Evolutionary conservation across 2,329 filamentous ascomycete genomes (phyloP), one percentile per base, ranked within the genome.

Genomic region (Plenodomus lindquistii): DNA sequence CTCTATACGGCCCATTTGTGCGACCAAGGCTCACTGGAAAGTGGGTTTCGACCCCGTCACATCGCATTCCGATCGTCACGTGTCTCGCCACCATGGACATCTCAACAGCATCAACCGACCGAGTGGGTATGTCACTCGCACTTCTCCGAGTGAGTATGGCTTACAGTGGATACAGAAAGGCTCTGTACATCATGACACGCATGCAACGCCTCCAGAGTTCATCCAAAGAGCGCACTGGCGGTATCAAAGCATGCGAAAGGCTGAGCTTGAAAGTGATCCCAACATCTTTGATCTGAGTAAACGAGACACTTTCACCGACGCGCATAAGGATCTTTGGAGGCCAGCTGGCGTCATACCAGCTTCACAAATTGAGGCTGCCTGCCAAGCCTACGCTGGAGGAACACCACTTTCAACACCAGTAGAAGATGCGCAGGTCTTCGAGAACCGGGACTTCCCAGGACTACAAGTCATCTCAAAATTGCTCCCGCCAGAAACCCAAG

Each of bases 401-500:
- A 55, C 52, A 45, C 51, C 62, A 16, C 53, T 70, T 6, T 46
- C 54, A 20, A 40, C 48, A 7, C 37, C 53, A 15, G 48, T 44
- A 17, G 22, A 61, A 22, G 71, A 72, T 50, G 65, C 57, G 8
- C 58, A 58, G 2, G 58, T 72, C 11, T 73, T 67, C 29, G 70
- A 72, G 45, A 64, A 73, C 54, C 52, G 59, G 16, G 68, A 73
- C 20, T 73, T 73, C 37, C 70, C 70, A 13, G 71, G 93, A 42
- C 82, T 99, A 4, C 80, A 88, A 44, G 81, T 97, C 40, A 76
- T 93, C 1, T 91, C 92, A 10, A 81, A 81, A 18, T 76, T 97
- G 8, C 74, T 97, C 9, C 86, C 91, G 8, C 81, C 82, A n/a
- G 68, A 77, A 9, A 79, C 89, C 4, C 93, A 99, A 67, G 77